Conservation (phyloP, 2,329 filamentous ascomycete species). For the Fusarium euwallaceae region DNA sequence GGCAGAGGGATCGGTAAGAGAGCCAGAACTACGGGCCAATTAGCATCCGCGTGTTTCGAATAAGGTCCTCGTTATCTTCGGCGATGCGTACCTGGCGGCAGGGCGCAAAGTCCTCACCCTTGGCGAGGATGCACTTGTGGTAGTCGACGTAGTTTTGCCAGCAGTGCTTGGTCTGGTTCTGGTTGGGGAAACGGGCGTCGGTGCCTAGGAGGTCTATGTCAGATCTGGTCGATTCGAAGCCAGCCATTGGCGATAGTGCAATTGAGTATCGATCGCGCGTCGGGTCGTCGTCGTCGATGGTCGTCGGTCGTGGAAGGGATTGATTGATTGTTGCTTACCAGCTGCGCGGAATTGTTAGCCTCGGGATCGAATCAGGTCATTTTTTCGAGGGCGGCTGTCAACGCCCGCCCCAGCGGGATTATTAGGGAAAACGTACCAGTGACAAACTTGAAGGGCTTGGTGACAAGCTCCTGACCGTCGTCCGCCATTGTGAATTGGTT, state of each 20-base stretch:
- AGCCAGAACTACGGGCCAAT: slow-evolving; percentile 81
- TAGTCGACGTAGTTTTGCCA: slow-evolving; percentile 99
- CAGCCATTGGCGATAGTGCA: slow-evolving; percentile 22
- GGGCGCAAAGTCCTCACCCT: slow-evolving; percentile 97
- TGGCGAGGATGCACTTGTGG: slow-evolving; percentile 99
- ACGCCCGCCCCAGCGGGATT: slow-evolving; percentile 52
- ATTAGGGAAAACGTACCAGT: slow-evolving; percentile 79
- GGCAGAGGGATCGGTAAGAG: slow-evolving; percentile 97
- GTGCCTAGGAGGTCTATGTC: slow-evolving; percentile 73
- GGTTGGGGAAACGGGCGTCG: slow-evolving; percentile 98
- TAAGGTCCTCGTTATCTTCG: slow-evolving; percentile 1
- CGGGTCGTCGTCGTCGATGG: slow-evolving; percentile 30
- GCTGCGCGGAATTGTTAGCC: slow-evolving; percentile 60
- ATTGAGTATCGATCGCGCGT: slow-evolving; percentile 47
- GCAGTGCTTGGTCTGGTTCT: slow-evolving; percentile 99
- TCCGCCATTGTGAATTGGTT: slow-evolving; percentile 83
- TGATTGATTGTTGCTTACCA: slow-evolving; percentile 53
- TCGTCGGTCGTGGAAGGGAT: slow-evolving; percentile 33
- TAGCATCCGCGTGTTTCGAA: slow-evolving; percentile 22
- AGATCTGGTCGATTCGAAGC: slow-evolving; percentile 23
- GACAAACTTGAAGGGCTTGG: slow-evolving; percentile 99
- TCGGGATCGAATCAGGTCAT: slow-evolving; percentile 55
- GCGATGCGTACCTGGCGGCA: slow-evolving; percentile 84
- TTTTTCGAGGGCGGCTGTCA: slow-evolving; percentile 43
- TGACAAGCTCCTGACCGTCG: slow-evolving; percentile 78